These are phyloP conservation scores for Agrocybe pediades DNA, from an alignment of 768 basidiomycete genomes.

Conservation along the genomic window DNA sequence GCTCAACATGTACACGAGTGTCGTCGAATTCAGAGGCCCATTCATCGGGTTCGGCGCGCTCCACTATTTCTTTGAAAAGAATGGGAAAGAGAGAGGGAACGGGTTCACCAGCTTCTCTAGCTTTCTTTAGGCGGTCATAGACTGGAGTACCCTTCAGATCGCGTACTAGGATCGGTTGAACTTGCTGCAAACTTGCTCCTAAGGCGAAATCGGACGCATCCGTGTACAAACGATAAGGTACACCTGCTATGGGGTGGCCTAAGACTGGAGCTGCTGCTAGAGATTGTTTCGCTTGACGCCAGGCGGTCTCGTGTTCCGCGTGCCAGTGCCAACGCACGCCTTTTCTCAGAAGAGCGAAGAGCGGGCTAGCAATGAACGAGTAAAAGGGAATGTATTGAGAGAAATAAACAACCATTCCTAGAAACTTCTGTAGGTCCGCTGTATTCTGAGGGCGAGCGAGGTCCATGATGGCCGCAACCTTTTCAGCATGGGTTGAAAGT, in stretches of 20 bases:
- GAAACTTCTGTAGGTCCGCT: constrained; percentile 27
- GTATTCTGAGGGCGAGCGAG: too few species aligned
- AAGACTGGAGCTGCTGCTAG: neutral
- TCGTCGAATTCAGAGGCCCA: constrained; percentile 29
- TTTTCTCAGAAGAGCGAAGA: neutral
- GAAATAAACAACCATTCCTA: constrained; percentile 35
- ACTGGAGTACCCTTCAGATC: constrained; percentile 29
- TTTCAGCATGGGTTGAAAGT: too few species aligned
- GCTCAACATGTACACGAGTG: constrained; percentile 28
- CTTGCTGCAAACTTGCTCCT: constrained; percentile 32
- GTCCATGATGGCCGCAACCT: too few species aligned
- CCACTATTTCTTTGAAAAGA: constrained; percentile 18
- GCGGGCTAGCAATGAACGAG: neutral
- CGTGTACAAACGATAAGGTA: constrained; percentile 36
- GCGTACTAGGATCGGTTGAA: constrained; percentile 26
- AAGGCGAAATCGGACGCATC: constrained; percentile 34
- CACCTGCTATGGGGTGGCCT: neutral
- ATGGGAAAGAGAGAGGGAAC: constrained; percentile 24
- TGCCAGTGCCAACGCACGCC: neutral
- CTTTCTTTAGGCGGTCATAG: constrained; percentile 25
- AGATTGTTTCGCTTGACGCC: neutral
- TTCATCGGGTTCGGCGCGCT: constrained; percentile 13
- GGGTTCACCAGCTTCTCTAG: constrained; percentile 15
- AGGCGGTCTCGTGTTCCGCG: neutral
- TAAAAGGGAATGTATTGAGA: constrained; percentile 3